Evolutionary conservation across 208 protist species (phyloP), one percentile per base, ranked within the genome.

Genomic region (Phytomonas francai): DNA sequence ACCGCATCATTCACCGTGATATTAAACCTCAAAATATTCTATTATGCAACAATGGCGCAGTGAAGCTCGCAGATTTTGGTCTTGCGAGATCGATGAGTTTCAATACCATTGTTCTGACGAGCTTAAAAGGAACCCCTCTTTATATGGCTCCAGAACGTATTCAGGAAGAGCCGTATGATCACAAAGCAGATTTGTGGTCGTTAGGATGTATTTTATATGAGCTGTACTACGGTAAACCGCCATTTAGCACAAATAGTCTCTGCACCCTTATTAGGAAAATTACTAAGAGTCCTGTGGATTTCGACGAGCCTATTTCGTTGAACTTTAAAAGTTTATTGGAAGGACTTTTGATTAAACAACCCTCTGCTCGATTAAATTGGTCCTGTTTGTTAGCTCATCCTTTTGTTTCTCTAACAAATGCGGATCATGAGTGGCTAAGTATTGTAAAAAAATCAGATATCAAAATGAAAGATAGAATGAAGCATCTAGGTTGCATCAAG

Each of bases 21-120:
- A 96, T 97, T 84, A 97, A 97, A 77, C 91, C 93, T 27, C 93
- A 98, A 74, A 98, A 99, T 74, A 98, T 99, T 68, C 80, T 99
- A 22, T 92, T 99, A 64, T 93, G 91, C 0, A 78, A 90, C n/a
- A 88, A 97, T 67, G 94, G 95, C 2, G 72, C 83, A 4, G 87
- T 99, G n/a, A 99, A 99, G 65, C 78, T 99, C 8, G 97, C 94
- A 60, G 98, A 99, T 85, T 99, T 99, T 88, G 98, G 98, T 7
- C 99, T 99, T 87, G 97, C 98, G 5, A 85, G 97, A 19, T 85
- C 92, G 1, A 97, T 99, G 89, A 97, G 91, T 42, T 89, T 85
- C 73, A 97, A 97, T 70, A 98, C 95, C 1, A 92, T 98, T 49
- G 88, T 98, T 28, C 78, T 99, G 12, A 98, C 96, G 0, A 98